Percentiles rank a stretch among this genome's conserved stretches.
Conservation (phyloP, 1,139 yeast genomes). For the Torulaspora pretoriensis region DNA sequence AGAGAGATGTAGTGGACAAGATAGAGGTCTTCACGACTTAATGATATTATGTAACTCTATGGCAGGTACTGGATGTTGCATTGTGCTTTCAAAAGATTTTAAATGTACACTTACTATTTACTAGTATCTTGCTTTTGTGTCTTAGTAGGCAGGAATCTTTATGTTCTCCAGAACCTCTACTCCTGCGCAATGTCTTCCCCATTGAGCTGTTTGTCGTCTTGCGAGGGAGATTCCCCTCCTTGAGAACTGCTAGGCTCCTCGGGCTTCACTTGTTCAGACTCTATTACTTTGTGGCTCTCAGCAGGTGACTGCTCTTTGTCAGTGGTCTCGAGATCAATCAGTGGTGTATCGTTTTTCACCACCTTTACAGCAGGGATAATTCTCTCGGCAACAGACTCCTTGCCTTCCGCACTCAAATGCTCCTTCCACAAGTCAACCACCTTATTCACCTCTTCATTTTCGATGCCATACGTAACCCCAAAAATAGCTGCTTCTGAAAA, state of each 20-base stretch:
- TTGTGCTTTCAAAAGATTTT: neutral
- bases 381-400: conserved; percentile 58
- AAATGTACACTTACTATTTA: conserved; percentile 11
- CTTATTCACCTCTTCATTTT: conserved; percentile 41
- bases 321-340: conserved; percentile 37
- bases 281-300: neutral
- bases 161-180: neutral
- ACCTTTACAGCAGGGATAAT: conserved; percentile 42
- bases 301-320: conserved; percentile 7
- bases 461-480: conserved; percentile 68
- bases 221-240: neutral
- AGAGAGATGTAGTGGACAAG: conserved; percentile 46
- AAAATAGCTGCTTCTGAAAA: conserved; percentile 81
- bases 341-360: conserved; percentile 31
- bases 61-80: too few species aligned
- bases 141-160: neutral
- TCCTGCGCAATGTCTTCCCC: neutral
- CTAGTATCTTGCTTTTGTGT: neutral
- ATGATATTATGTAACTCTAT: neutral
- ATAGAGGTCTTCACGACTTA: conserved; percentile 41
- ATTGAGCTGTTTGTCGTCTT: neutral
- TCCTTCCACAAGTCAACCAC: conserved; percentile 66
- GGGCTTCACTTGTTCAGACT: neutral
- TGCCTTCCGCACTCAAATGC: conserved; percentile 48
- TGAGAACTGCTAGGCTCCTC: conserved; percentile 1